Evolutionary conservation across 805 yeast species (phyloP), one percentile per base, ranked within the genome.

Genomic region (Sugiyamaella americana): DNA sequence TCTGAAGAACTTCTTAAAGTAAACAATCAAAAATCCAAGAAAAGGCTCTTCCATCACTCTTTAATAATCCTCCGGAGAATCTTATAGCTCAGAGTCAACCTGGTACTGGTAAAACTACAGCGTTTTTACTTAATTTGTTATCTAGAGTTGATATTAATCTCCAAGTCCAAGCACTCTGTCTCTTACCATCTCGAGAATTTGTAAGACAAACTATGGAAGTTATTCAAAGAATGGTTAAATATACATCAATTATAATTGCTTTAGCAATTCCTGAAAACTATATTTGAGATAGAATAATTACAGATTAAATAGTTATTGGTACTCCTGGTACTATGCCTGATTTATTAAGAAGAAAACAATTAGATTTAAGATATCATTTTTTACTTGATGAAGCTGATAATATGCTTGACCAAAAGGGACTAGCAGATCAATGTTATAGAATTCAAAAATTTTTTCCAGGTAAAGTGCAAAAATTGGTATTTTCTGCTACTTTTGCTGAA

Each of bases 61-160:
- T 93, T 46, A 66, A 76, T 21, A 72, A 84, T 58, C 98, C 98
- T 5, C 82, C 97, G 35, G 75, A 75, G 50, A 93, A 91, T 65
- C 83, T 91, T 88, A 93, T 91, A 66, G 98, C 96, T 10, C 98
- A 93, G 69, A 84, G 95, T 1, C 98, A 93, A 71, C 84, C 95
- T 3, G 98, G 98, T 68, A 93, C 98, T 0, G 98, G 98, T 64
- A 93, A 93, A 63, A 93, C 98, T 1, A 98, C 97, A 0, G 98
- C 98, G 0, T 93, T 93, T 60, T 85, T 95, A 2, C 75, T 93
- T 55, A 84, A 95, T 1, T 89, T 93, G 98, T 76, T 93, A 44
- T 76, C 93, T 4, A 76, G 96, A 55, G 85, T 88, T 19, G 91
- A 88, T 58, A 79, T 79, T 3, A 52, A 74, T 36, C 72, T 76